A percentile compares a stretch with the other conserved stretches of the same genome.
Evolutionary conservation across 768 basidiomycete species (phyloP).

Genomic region (Pleurotus cornucopiae): DNA sequence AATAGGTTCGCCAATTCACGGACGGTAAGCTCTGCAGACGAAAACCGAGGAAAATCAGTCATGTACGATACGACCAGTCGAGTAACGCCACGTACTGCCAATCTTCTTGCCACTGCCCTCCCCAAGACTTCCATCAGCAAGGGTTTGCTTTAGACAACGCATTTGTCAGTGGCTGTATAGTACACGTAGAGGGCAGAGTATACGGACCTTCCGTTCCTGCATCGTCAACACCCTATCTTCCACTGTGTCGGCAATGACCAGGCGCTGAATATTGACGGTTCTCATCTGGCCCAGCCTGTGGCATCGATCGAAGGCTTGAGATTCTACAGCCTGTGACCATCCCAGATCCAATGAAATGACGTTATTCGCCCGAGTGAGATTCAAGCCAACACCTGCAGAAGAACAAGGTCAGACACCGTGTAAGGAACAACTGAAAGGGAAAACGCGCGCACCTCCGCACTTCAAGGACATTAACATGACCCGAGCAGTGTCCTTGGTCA

Average conservation of each 20-base stretch:
- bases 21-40: neutral
- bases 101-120: constrained; percentile 61
- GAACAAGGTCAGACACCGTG: neutral
- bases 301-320: constrained; percentile 57
- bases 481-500: constrained; percentile 51
- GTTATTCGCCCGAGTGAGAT: constrained; percentile 60
- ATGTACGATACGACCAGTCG: too few species aligned
- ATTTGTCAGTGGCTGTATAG: neutral
- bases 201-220: constrained; percentile 53
- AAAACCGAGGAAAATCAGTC: neutral
- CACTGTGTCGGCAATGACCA: constrained; percentile 57
- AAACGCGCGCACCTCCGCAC: constrained; percentile 48
- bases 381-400: constrained; percentile 41
- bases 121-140: constrained; percentile 59
- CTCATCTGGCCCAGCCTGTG: constrained; percentile 56
- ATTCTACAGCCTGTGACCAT: constrained; percentile 62
- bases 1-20: neutral
- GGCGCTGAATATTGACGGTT: constrained; percentile 46
- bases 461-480: constrained; percentile 64
- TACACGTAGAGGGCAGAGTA: neutral
- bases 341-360: constrained; percentile 61
- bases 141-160: constrained; percentile 31
- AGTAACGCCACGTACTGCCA: constrained; percentile 33
- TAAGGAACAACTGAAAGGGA: neutral
- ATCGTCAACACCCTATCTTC: constrained; percentile 68